Base-by-base conservation (phyloP, 2,329 filamentous ascomycete genomes). In the Penicillium frequentans region DNA sequence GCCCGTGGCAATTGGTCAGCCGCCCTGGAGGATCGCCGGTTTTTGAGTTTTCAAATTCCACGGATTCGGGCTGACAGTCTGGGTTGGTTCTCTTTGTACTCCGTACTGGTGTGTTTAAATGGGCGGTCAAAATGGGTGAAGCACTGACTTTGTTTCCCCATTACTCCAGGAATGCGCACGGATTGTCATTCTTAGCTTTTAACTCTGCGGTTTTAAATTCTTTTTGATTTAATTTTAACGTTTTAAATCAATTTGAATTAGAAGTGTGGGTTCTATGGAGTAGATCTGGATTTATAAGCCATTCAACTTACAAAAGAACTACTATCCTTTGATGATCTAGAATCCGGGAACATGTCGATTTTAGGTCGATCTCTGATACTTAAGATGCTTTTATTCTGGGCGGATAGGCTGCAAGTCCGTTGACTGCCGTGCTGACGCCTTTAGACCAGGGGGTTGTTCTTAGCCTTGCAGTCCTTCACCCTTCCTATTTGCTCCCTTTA, bases 41-140 rank as follows among this genome's bases (percentile, higher is more conserved):
- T 58, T 64, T 67, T 62, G 56, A 63, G 56, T 67, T 64, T 61
- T 26, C 9, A 33, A 43, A 59, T 58, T 59, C 62, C 62, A 62
- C 59, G 60, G 61, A 48, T 55, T 53, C 29, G 48, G 33, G 37
- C 49, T 52, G 42, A 53, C 50, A 21, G 19, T 16, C 29, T n/a
- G 23, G 39, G n/a, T 37, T 26, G 24, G 42, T 27, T 33, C 33
- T 52, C 50, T 35, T 46, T 47, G 50, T 53, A 47, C 43, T 43
- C 19, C 21, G 14, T 52, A 27, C 9, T 29, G 24, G 46, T 35
- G 35, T 23, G n/a, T 29, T 8, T 27, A 14, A 29, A 29, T 29
- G 27, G n/a, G 26, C 45, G 19, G 35, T 39, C 35, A 19, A 39
- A 39, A 39, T 39, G n/a, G n/a, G 14, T 29, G 26, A 31, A 47